phyloP scores from a whole-genome alignment of 352 stramenopile species.

The Phytophthora pistaciae region DNA sequence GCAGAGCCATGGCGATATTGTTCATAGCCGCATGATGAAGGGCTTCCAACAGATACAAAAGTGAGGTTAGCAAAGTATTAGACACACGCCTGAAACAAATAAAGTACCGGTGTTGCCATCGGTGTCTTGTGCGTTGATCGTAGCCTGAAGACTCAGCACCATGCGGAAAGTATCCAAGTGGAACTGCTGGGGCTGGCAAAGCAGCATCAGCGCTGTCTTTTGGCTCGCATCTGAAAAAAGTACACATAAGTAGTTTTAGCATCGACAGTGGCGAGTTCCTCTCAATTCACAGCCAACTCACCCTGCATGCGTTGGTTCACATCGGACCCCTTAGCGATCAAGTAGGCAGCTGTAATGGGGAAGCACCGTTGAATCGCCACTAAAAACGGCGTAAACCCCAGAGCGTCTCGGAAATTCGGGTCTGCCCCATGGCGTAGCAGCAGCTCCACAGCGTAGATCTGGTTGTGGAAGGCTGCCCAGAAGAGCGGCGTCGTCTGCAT shows the following conservation, averaged over 20 bases:
- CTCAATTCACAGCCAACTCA: conserved; percentile 10
- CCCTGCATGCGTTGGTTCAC: conserved; percentile 67
- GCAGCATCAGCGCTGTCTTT: conserved; percentile 76
- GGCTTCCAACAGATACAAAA: conserved; percentile 32
- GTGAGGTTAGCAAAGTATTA: neutral
- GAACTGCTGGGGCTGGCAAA: conserved; percentile 76
- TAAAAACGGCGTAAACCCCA: conserved; percentile 72
- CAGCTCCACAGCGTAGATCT: conserved; percentile 84
- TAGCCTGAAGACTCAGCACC: conserved; percentile 76
- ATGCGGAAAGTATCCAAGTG: conserved; percentile 87
- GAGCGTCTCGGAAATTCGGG: conserved; percentile 54
- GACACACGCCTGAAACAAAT: neutral
- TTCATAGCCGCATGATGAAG: conserved; percentile 74
- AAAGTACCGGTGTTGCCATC: conserved; percentile 75
- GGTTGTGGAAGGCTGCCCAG: conserved; percentile 79
- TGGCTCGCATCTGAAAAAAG: conserved; percentile 30
- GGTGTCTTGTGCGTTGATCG: conserved; percentile 58
- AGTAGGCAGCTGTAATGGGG: conserved; percentile 79
- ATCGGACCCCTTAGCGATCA: conserved; percentile 78
- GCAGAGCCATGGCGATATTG: conserved; percentile 68
- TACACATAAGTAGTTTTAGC: conserved; percentile 5
- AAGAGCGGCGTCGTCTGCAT: conserved; percentile 77
- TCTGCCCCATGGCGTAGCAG: conserved; percentile 71
- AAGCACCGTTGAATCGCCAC: conserved; percentile 77
- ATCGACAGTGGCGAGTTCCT: neutral